Evolutionary conservation across 2,329 filamentous ascomycete species (phyloP).

Genomic region (Apiospora phragmitis): DNA sequence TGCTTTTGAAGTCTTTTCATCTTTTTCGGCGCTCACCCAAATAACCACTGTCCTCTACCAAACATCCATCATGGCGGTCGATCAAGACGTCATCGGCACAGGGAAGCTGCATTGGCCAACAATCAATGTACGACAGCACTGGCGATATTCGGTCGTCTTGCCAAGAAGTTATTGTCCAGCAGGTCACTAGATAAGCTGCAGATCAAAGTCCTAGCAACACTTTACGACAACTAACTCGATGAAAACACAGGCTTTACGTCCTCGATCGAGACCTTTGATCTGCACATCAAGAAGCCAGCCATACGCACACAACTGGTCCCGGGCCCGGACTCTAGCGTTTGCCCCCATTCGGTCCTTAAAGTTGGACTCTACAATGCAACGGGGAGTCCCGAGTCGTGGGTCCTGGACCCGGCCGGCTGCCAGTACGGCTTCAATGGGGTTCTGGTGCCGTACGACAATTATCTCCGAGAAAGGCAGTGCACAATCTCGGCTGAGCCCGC

Average conservation of each 20-base stretch:
- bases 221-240: too few relatives aligned
- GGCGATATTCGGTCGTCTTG: neutral
- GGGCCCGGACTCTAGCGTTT: neutral
- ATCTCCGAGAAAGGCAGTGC: neutral
- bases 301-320: neutral
- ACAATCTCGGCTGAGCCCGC: neutral
- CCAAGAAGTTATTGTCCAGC: neutral
- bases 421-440: slow-evolving; percentile 15
- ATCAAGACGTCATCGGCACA: neutral
- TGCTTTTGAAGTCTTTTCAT: neutral
- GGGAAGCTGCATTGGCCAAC: neutral
- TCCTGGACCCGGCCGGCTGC: slow-evolving; percentile 16
- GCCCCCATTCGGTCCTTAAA: neutral
- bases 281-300: neutral
- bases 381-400: slow-evolving; percentile 12
- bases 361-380: neutral
- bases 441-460: slow-evolving; percentile 6
- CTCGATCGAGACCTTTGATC: too few relatives aligned
- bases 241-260: too few relatives aligned
- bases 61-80: neutral
- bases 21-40: too few relatives aligned
- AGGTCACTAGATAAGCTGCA: too few relatives aligned
- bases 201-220: too few relatives aligned
- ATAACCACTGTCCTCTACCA: neutral
- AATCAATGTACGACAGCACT: neutral